Base-by-base conservation (phyloP, 495 filamentous ascomycete species). In the Neurospora terricola region DNA sequence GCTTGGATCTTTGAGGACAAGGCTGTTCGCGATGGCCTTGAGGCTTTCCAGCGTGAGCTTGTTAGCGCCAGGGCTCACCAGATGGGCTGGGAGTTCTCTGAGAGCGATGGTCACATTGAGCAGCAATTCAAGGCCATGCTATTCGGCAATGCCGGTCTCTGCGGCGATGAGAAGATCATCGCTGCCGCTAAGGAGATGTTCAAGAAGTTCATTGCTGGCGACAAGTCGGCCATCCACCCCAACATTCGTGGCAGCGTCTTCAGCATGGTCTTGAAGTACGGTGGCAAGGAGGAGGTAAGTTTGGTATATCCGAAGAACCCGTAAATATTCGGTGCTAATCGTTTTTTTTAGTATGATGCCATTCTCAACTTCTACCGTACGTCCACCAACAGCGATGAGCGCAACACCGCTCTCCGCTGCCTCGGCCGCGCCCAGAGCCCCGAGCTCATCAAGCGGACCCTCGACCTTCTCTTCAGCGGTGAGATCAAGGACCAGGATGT, bases 401-500 rank as follows among this genome's bases (percentile, higher is more conserved):
- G 94, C 82, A 97, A 96, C 78, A 96, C 94, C n/a, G 94, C 95
- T 0, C 88, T 99, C 40, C 92, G 96, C 75, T 89, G 89, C 73
- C 87, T 99, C 10, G 94, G 96, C 69, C 88, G 93, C 70, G 89
- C 93, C 38, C 91, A 91, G 75, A 84, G 91, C 62, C 89, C 92
- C 16, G 87, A 90, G 70, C 89, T 98, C 68, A 95, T 98, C 82
- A 81, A 93, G 80, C 89, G 90, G 72, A 95, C 94, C 3, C 87
- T 99, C 21, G 86, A 82, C 10, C 84, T 97, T 40, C 89, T 94
- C 59, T 86, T 92, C 73, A 89, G 90, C 81, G 87, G 90, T 48
- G 92, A 97, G 74, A 93, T 99, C 81, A 96, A 97, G 85, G 94
- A 91, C 76, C 96, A 99, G 83, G 96, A 99, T 78, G 90, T 99